Base-by-base conservation (phyloP, 1,139 yeast species). In the Saccharomyces pastorianus region DNA sequence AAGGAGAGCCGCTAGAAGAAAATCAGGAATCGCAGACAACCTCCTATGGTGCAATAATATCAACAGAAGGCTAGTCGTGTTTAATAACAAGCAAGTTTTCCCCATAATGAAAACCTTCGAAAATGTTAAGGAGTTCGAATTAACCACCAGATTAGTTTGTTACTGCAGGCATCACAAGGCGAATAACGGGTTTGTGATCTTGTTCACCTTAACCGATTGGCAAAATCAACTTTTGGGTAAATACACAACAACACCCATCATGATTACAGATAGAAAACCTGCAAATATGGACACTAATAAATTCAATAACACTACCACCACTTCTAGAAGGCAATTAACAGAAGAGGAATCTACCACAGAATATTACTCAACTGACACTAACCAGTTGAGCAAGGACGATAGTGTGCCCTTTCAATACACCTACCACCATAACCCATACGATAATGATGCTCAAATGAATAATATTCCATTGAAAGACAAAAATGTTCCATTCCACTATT, bases 121-220 rank as follows among this genome's bases (percentile, higher is more conserved):
- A 23, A 17, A 32, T 4, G 62, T 52, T 48, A 57, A 52, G 46
- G 73, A 83, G 60, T 72, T 91, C 53, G 95, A 88, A 55, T 73
- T 93, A 31, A 84, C 91, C 32, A 85, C 96, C 11, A 81, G 99
- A 72, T 83, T 93, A 47, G 93, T 93, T 8, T 93, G 99, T 70
- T 93, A 93, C 70, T 91, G 97, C 71, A 83, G 98, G 62, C 99
- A 93, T 70, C 98, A 93, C 71, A 82, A 83, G 61, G 96, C 91
- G 58, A 75, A 83, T 28, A 80, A 80, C 52, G 98, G 98, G 1
- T 93, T 90, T 73, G 72, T 73, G 62, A 74, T 91, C 42, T 74
- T 90, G 49, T 83, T 90, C 61, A 83, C 89, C 4, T 69, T 90
- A 48, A 83, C 82, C 58, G 82, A 91, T 68, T 66, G 74, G 54